Evolutionary conservation across 371 early-diverging fungal species (phyloP), one percentile per base, ranked within the genome.

Genomic region (Thermomucor indicae-seudaticae): DNA sequence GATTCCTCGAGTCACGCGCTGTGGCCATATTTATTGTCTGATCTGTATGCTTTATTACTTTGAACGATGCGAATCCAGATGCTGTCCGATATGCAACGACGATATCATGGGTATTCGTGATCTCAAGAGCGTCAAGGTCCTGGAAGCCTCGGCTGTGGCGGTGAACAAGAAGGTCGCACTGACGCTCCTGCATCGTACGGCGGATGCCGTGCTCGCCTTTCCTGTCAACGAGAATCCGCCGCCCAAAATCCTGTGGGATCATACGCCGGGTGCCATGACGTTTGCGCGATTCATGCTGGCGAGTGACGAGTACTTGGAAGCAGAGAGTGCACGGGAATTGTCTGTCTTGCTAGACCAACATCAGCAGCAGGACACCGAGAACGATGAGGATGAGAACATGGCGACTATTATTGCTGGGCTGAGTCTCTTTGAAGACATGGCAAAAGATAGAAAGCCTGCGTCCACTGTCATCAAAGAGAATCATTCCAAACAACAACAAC

Each of bases 41-140:
- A 71, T 89, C 1, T 97, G 97, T 64, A 75, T 95, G 8, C 60
- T 88, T 25, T 90, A 91, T 35, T 93, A 94, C 52, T 68, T 94
- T n/a, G 72, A 72, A 20, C 54, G 86, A 17, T 78, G 76, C 19
- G 86, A 68, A 1, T 71, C 65, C 47, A 57, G 72, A 14, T 90
- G 90, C 51, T 96, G 97, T 53, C 97, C 97, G 3, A 86, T 96
- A 27, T 96, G 97, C 61, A 88, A 86, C 81, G 92, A 89, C 44
- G 69, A 86, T 6, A 85, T 96, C 34, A 86, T 90, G 14, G 14
- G 32, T 30, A 72, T 66, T 29, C 73, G 80, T 35, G 92, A 90
- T 39, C 62, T 95, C 27, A 84, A 85, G 49, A 72, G 83, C 20
- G 92, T 90, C 3, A 64, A 79, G 23, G 72, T 32, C 7, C 32